phyloP scores from a whole-genome alignment of 2,329 filamentous ascomycete genomes.

The Aspergillus sp. region DNA sequence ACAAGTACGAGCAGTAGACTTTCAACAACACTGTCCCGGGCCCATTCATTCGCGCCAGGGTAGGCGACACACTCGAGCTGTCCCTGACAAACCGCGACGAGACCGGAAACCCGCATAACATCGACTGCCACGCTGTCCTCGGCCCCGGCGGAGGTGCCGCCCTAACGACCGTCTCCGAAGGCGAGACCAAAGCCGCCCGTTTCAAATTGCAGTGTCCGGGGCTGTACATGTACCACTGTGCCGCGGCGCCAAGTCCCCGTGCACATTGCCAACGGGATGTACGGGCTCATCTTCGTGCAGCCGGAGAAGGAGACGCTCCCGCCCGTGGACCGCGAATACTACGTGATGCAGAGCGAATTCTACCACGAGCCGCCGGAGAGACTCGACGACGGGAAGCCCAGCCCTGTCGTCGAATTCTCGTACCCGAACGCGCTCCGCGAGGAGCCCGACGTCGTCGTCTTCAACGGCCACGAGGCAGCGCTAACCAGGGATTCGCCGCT shows the following conservation, averaged over 20 bases:
- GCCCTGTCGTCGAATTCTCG: constrained; percentile 38
- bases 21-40: constrained; percentile 41
- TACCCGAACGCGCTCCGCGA: constrained; percentile 40
- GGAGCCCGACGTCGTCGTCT: constrained; percentile 36
- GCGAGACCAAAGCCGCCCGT: constrained; percentile 36
- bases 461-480: constrained; percentile 40
- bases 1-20: constrained; percentile 44
- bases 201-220: constrained; percentile 38
- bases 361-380: constrained; percentile 43
- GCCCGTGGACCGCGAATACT: constrained; percentile 40
- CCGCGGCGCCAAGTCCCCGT: constrained; percentile 41
- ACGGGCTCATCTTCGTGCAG: constrained; percentile 43
- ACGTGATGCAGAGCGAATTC: constrained; percentile 45
- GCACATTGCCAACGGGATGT: constrained; percentile 46
- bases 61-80: constrained; percentile 39
- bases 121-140: constrained; percentile 42
- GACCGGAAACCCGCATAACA: constrained; percentile 42
- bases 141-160: constrained; percentile 41
- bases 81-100: constrained; percentile 38
- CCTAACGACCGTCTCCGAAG: constrained; percentile 38
- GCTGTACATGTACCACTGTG: constrained; percentile 42
- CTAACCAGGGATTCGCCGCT: constrained; percentile 35
- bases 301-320: constrained; percentile 34
- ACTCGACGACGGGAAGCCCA: constrained; percentile 35
- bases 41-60: constrained; percentile 42